phyloP scores from a whole-genome alignment of 164 flowering plant species.

The Nelumbo lutea region DNA sequence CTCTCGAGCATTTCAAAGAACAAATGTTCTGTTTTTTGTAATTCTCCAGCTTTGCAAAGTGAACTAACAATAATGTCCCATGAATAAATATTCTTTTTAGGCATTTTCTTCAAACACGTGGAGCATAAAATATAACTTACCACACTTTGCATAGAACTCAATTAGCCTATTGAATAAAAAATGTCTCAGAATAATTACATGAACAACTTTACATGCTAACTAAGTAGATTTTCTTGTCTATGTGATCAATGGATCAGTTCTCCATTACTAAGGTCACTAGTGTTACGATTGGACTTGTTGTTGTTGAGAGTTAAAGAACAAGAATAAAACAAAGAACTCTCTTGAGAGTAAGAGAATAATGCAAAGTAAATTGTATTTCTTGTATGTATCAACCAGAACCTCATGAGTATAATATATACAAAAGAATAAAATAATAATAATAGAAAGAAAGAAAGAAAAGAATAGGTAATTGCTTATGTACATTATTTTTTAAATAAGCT shows the following conservation, averaged over 20 bases:
- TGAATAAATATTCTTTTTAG: slow-evolving; percentile 44
- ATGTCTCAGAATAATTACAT: slow-evolving; percentile 42
- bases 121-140: slow-evolving; percentile 19
- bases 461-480: too few species aligned
- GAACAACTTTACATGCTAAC: slow-evolving; percentile 44
- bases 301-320: too few species aligned
- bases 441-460: too few species aligned
- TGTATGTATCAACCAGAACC: too few species aligned
- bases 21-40: slow-evolving; percentile 32
- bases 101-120: slow-evolving; percentile 51
- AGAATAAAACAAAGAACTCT: too few species aligned
- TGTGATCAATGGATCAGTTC: slow-evolving; percentile 8
- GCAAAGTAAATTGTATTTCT: too few species aligned
- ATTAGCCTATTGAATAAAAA: slow-evolving; percentile 64
- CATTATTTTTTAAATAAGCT: too few species aligned
- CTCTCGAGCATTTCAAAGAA: slow-evolving; percentile 67
- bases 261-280: too few species aligned
- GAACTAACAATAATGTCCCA: slow-evolving; percentile 58
- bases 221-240: slow-evolving; percentile 38
- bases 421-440: too few species aligned
- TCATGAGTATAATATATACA: too few species aligned
- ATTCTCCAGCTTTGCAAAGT: slow-evolving; percentile 32
- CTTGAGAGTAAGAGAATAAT: too few species aligned
- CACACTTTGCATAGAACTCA: slow-evolving; percentile 54
- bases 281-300: too few species aligned